Conservation (phyloP, 257 asterid genomes). For the Leptodermis oblonga region DNA sequence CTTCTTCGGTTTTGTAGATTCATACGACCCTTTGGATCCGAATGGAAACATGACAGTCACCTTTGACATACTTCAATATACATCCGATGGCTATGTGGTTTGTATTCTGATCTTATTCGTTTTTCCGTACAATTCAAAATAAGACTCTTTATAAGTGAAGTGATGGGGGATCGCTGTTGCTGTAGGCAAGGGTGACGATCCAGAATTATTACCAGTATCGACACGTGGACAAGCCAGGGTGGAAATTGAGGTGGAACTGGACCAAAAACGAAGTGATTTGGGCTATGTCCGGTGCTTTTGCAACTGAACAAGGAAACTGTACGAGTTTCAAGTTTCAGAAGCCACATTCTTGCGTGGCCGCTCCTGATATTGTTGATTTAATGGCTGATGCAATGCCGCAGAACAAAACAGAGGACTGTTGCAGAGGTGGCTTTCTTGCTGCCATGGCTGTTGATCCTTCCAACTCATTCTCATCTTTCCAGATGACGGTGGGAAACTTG, state of each 20-base stretch:
- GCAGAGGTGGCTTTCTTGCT: constrained; percentile 51
- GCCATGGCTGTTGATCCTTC: constrained; percentile 45
- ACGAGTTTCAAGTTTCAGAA: constrained; percentile 38
- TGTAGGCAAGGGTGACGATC: constrained; percentile 61
- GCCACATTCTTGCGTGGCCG: constrained; percentile 54
- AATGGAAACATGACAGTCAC: constrained; percentile 51
- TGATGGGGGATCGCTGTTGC: too few relatives aligned
- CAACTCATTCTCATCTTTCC: constrained; percentile 42
- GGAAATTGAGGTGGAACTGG: constrained; percentile 75
- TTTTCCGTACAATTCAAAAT: too few relatives aligned
- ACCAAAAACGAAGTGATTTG: constrained; percentile 41
- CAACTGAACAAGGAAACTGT: constrained; percentile 57
- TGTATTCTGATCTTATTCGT: constrained; percentile 17
- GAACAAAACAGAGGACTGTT: constrained; percentile 39
- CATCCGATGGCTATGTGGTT: constrained; percentile 58
- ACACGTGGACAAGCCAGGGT: constrained; percentile 59
- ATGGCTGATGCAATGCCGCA: constrained; percentile 35
- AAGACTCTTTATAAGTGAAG: too few relatives aligned
- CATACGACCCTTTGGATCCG: constrained; percentile 75
- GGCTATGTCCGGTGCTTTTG: constrained; percentile 60
- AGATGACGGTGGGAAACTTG: constrained; percentile 54
- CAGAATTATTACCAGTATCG: constrained; percentile 65
- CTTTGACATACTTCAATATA: constrained; percentile 45
- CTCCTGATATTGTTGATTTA: constrained; percentile 45
- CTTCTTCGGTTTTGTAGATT: constrained; percentile 37